Percentiles rank a stretch among this genome's conserved stretches.
phyloP scores from a whole-genome alignment of 306 rosid species.

The Sindora glabra region DNA sequence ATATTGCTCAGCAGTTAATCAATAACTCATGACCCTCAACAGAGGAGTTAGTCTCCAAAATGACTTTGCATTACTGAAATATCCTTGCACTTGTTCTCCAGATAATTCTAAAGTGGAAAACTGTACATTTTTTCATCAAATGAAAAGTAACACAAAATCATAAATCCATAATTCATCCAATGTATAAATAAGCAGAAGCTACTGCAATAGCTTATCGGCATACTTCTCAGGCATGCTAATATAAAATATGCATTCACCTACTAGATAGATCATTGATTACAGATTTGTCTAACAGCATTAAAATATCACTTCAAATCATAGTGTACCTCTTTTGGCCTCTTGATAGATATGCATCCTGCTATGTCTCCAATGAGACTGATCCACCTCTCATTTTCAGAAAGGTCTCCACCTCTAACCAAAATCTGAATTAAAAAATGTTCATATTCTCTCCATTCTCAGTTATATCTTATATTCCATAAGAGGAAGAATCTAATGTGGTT shows the following conservation, averaged over 20 bases:
- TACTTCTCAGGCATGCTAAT: background rate
- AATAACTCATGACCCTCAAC: too few species aligned
- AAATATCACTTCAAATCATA: slow-evolving; percentile 16
- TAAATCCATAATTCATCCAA: background rate
- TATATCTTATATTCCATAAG: slow-evolving; percentile 10
- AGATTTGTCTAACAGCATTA: background rate
- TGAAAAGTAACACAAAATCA: slow-evolving; percentile 2
- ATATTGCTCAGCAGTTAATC: too few species aligned
- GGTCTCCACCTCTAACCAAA: slow-evolving; percentile 92
- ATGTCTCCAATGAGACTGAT: slow-evolving; percentile 83
- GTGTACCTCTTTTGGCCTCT: slow-evolving; percentile 98
- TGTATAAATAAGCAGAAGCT: background rate
- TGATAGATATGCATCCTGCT: slow-evolving; percentile 85
- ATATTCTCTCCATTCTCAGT: slow-evolving; percentile 10
- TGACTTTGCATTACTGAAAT: too few species aligned
- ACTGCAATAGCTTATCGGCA: slow-evolving; percentile 5
- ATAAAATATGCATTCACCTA: slow-evolving; percentile 3
- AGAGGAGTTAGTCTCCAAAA: too few species aligned
- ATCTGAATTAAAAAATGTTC: slow-evolving; percentile 42
- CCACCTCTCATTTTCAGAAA: slow-evolving; percentile 86
- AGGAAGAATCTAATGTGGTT: slow-evolving; percentile 12
- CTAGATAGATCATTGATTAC: background rate
- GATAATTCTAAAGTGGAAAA: too few species aligned
- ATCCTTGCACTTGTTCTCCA: too few species aligned
- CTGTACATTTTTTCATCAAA: too few species aligned